Base-by-base conservation (phyloP, 306 rosid species). In the Quercus variabilis region DNA sequence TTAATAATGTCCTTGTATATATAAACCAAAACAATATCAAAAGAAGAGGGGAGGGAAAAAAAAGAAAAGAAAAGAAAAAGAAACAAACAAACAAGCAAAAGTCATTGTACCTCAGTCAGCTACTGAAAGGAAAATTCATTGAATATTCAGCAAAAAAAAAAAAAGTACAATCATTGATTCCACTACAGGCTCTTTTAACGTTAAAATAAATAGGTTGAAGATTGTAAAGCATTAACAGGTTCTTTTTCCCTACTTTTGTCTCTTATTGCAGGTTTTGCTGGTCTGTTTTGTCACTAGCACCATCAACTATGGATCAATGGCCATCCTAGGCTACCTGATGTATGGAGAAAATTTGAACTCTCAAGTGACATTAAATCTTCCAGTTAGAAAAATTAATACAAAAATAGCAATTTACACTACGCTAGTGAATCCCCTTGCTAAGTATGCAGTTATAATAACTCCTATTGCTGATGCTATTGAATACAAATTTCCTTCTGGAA, bases 341-440 rank as follows among this genome's bases (percentile, higher is more conserved):
- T 93, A 81, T 38, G 98, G 94, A 73, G 73, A 79, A 9, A 1
- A 79, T 21, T 38, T 78, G 19, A 84, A 78, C 49, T 89, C 97
- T 25, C 97, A 91, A 78, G 78, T 93, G 26, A 90, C 97, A 8
- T 65, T 91, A 71, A 93, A 90, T 71, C 93, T 91, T 55, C 97
- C 97, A 0, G 14, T 73, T 17, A 35, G 71, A 3, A 80, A 89
- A 80, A 60, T 86, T 3, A 83, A 88, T 31, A 69, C 91, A 59
- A 87, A 80, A 20, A 23, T 93, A 58, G 98, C 97, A 46, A 87
- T 93, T 74, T 88, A 63, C 56, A 86, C 92, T 0, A 88, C 94
- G 7, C 30, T 93, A 56, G 85, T 91, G n/a, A 90, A 82, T 33
- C 97, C 98, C 14, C 83, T 90, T 1, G 77, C 98, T 0, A 93